Conservation (phyloP, 495 filamentous ascomycete genomes). For the Apodospora peruviana region DNA sequence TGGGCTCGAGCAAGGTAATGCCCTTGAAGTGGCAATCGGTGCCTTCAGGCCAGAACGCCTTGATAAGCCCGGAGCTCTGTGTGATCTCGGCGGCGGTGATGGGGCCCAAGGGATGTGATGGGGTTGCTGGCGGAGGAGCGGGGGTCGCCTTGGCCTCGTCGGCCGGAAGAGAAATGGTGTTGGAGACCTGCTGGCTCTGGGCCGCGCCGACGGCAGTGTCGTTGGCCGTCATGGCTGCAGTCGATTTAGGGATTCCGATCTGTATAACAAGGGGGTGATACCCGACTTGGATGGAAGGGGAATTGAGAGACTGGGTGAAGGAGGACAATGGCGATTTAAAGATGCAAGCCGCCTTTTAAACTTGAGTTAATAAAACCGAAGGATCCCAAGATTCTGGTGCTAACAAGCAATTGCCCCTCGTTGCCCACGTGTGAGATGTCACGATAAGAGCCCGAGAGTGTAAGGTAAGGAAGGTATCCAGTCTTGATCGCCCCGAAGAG, state of each 20-base stretch:
- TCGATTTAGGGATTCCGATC: neutral
- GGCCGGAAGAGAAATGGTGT: neutral
- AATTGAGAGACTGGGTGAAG: neutral
- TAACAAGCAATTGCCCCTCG: too few species aligned
- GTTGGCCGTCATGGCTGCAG: constrained; percentile 1
- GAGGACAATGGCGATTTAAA: too few species aligned
- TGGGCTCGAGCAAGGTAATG: constrained; percentile 61
- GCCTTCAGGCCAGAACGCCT: constrained; percentile 42
- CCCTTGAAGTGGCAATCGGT: constrained; percentile 56
- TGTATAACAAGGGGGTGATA: neutral
- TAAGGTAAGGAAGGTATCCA: neutral
- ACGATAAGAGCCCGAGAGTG: too few species aligned
- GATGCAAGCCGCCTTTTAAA: too few species aligned
- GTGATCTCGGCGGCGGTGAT: constrained; percentile 53
- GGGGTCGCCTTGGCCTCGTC: neutral
- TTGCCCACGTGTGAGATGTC: too few species aligned
- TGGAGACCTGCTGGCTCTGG: neutral
- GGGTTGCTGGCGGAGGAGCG: neutral
- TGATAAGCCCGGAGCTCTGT: constrained; percentile 36
- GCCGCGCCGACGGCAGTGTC: neutral
- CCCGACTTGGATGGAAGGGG: neutral
- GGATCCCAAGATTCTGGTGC: too few species aligned
- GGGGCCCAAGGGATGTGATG: constrained; percentile 54
- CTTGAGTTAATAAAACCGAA: too few species aligned
- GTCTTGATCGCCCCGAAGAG: neutral